Conservation (phyloP, 2,329 filamentous ascomycete genomes). For the Xylariaceae sp. region DNA sequence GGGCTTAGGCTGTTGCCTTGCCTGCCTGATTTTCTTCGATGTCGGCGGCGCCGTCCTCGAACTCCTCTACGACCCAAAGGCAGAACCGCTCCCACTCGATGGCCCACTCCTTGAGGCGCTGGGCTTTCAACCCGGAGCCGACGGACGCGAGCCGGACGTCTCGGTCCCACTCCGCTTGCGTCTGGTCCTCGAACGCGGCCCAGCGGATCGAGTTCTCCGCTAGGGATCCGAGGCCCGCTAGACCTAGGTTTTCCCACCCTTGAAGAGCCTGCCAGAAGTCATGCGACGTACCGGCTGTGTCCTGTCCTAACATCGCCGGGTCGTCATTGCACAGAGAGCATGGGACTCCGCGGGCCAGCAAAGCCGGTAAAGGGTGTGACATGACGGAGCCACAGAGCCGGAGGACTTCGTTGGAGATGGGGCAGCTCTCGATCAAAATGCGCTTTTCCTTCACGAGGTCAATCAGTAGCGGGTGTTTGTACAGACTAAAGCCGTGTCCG, state of each 20-base stretch:
- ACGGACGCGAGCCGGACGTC: constrained; percentile 71
- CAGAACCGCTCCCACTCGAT: constrained; percentile 86
- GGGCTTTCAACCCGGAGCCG: constrained; percentile 66
- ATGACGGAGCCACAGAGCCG: constrained; percentile 73
- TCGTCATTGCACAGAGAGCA: constrained; percentile 89
- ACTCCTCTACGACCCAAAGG: constrained; percentile 82
- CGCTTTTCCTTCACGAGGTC: constrained; percentile 85
- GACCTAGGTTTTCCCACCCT: constrained; percentile 84
- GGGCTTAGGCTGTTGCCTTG: no score
- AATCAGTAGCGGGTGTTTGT: constrained; percentile 85
- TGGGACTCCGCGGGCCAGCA: constrained; percentile 78
- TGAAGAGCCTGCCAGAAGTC: constrained; percentile 94
- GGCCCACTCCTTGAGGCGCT: constrained; percentile 73
- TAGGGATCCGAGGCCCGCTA: constrained; percentile 79
- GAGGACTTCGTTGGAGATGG: constrained; percentile 85
- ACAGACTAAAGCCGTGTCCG: constrained; percentile 82
- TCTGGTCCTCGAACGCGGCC: constrained; percentile 83
- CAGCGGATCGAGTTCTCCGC: constrained; percentile 91
- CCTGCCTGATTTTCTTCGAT: constrained; percentile 30
- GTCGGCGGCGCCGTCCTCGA: no score
- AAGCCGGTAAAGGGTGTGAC: constrained; percentile 75
- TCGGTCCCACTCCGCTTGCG: constrained; percentile 63
- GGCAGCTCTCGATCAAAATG: constrained; percentile 86
- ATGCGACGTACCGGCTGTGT: constrained; percentile 76
- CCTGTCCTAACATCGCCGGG: constrained; percentile 82